Conservation (phyloP, 805 yeast species). For the Zygoascus bituminiphila region DNA sequence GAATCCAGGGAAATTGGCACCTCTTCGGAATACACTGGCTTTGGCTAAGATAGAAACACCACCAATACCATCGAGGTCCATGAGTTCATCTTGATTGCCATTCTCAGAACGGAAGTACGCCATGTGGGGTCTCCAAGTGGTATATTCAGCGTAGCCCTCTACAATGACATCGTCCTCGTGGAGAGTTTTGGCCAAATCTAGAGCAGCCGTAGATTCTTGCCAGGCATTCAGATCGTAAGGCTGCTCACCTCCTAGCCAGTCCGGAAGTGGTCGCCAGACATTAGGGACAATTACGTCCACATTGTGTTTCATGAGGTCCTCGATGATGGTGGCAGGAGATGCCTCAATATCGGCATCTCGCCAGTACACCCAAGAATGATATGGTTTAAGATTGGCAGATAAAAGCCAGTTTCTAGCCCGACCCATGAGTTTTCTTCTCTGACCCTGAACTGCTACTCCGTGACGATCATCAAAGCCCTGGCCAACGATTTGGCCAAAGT, state of each 20-base stretch:
- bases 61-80: conserved; percentile 91
- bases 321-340: conserved; percentile 72
- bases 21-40: conserved; percentile 75
- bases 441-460: conserved; percentile 94
- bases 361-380: conserved; percentile 96
- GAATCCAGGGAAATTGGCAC: conserved; percentile 93
- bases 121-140: conserved; percentile 95
- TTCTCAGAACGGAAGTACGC: conserved; percentile 87
- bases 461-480: conserved; percentile 91
- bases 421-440: conserved; percentile 91
- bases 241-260: conserved; percentile 81
- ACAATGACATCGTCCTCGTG: conserved; percentile 94
- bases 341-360: conserved; percentile 97
- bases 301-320: conserved; percentile 87
- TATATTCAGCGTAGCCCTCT: conserved; percentile 97
- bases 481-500: conserved; percentile 88
- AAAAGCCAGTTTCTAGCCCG: conserved; percentile 92
- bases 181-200: conserved; percentile 36
- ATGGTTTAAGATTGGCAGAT: conserved; percentile 77
- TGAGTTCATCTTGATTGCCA: conserved; percentile 84
- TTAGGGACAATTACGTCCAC: conserved; percentile 92
- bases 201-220: conserved; percentile 78
- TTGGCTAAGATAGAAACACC: conserved; percentile 88
- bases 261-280: conserved; percentile 96
- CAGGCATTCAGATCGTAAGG: conserved; percentile 94